Conservation (phyloP, 2,329 filamentous ascomycete genomes). For the Colletotrichum eremochloae region DNA sequence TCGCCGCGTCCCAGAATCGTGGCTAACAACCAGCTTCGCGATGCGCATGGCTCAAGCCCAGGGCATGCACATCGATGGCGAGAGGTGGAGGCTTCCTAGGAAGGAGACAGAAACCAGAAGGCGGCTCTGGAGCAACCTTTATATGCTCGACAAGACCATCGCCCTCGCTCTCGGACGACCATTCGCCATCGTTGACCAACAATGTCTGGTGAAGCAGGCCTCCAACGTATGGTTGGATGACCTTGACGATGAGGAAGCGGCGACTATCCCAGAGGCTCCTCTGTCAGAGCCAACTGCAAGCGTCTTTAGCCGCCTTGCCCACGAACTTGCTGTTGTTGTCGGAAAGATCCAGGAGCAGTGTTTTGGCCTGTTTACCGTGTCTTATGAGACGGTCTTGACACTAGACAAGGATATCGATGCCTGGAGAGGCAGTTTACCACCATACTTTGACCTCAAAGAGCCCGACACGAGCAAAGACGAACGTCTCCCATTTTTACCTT, state of each 20-base stretch:
- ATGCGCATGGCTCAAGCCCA: constrained; percentile 59
- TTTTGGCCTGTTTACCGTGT: constrained; percentile 53
- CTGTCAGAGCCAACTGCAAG: constrained; percentile 51
- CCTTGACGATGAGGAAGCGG: constrained; percentile 49
- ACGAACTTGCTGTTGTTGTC: constrained; percentile 52
- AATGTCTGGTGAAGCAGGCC: constrained; percentile 53
- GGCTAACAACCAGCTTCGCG: constrained; percentile 58
- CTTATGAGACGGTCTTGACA: constrained; percentile 54
- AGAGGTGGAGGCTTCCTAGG: constrained; percentile 53
- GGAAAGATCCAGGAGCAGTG: constrained; percentile 56
- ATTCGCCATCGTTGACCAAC: constrained; percentile 54
- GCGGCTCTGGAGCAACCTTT: constrained; percentile 56
- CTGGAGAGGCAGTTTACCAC: constrained; percentile 51
- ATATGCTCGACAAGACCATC: constrained; percentile 55
- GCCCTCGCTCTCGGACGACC: constrained; percentile 56
- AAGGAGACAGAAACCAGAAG: constrained; percentile 54
- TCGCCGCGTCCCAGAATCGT: constrained; percentile 54
- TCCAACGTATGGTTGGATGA: constrained; percentile 57
- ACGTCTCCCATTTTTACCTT: constrained; percentile 48
- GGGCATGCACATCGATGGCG: constrained; percentile 58
- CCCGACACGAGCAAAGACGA: constrained; percentile 51
- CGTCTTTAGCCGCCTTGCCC: constrained; percentile 50
- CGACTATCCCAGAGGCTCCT: constrained; percentile 43
- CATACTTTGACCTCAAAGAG: constrained; percentile 52
- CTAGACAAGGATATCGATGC: constrained; percentile 51